Evolutionary conservation across 192 early-diverging fungal genomes (phyloP), one percentile per base, ranked within the genome.

Genomic region (Chytriomyces sp.): DNA sequence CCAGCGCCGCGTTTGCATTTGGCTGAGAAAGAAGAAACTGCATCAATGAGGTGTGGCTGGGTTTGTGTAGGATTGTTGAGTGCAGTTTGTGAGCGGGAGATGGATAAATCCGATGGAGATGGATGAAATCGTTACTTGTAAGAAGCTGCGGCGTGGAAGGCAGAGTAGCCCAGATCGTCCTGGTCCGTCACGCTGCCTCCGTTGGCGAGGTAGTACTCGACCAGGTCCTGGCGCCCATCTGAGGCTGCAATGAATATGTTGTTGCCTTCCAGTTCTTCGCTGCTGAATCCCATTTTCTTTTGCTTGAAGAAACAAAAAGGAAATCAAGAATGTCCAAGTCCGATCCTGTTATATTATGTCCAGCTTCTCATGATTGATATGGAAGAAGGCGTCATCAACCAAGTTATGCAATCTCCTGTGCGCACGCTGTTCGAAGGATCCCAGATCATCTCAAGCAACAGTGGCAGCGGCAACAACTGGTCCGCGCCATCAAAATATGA

Each of bases 401-500:
- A 82, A 46, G 86, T 90, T 26, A n/a, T 50, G 8, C 35, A 48
- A 13, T 76, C 66, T 35, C 77, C 81, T 3, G 44, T 86, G 26
- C 49, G 77, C 35, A 77, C 84, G 35, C 79, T 90, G 5, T 90
- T 90, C 77, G 82, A 79, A 35, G 23, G 28, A 1, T n/a, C 79
- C 64, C 89, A 90, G 69, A 64, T 77, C 3, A 63, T 90, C 10
- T 70, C 62, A 7, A 76, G 79, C 57, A 76, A 84, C 49, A 84
- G 84, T 24, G 89, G 88, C 7, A 83, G 81, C 60, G 88, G 88
- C 16, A 90, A 90, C 81, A 90, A 90, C 67, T 90, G 89, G 88
- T 85, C 77, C 0, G 49, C 35, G n/a, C 4, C 35, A 35, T 35
- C 35, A 35, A 35, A 35, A 35, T 35, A 35, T 35, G 35, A 2